Conservation (phyloP, 2,329 filamentous ascomycete genomes). For the Colletotrichum horii region DNA sequence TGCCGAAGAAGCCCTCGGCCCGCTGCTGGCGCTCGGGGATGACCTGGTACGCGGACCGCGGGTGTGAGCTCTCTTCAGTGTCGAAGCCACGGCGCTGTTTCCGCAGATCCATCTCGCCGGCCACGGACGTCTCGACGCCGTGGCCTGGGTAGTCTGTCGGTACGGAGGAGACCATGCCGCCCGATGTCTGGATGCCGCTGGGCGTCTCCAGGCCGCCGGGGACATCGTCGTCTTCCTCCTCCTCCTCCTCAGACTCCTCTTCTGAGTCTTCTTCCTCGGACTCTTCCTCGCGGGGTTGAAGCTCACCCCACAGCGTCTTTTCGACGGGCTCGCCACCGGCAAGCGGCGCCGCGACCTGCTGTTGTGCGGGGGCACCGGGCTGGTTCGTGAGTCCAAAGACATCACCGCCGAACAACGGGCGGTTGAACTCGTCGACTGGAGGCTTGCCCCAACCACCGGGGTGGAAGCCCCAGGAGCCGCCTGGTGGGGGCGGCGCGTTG, state of each 20-base stretch:
- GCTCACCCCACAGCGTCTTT: slow-evolving; percentile 87
- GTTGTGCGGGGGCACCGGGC: slow-evolving; percentile 37
- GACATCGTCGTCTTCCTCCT: slow-evolving; percentile 66
- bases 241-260: slow-evolving; percentile 74
- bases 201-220: slow-evolving; percentile 74
- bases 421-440: slow-evolving; percentile 90
- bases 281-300: slow-evolving; percentile 81
- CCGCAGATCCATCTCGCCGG: slow-evolving; percentile 88
- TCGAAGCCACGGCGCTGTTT: slow-evolving; percentile 86
- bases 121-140: slow-evolving; percentile 74
- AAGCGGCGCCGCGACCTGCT: slow-evolving; percentile 37
- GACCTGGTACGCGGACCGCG: slow-evolving; percentile 85
- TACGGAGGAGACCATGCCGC: slow-evolving; percentile 79
- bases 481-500: slow-evolving; percentile 89
- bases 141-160: slow-evolving; percentile 79
- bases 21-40: slow-evolving; percentile 87
- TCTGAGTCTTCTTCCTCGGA: slow-evolving; percentile 76
- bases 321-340: slow-evolving; percentile 79
- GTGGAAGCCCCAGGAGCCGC: slow-evolving; percentile 92
- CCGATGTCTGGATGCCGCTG: slow-evolving; percentile 79
- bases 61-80: slow-evolving; percentile 79
- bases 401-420: slow-evolving; percentile 91
- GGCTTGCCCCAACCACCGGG: slow-evolving; percentile 97
- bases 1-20: slow-evolving; percentile 93
- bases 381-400: slow-evolving; percentile 78